Evolutionary conservation across 2,329 filamentous ascomycete genomes (phyloP), one percentile per base, ranked within the genome.

Genomic region (Hirsutella minnesotensis): DNA sequence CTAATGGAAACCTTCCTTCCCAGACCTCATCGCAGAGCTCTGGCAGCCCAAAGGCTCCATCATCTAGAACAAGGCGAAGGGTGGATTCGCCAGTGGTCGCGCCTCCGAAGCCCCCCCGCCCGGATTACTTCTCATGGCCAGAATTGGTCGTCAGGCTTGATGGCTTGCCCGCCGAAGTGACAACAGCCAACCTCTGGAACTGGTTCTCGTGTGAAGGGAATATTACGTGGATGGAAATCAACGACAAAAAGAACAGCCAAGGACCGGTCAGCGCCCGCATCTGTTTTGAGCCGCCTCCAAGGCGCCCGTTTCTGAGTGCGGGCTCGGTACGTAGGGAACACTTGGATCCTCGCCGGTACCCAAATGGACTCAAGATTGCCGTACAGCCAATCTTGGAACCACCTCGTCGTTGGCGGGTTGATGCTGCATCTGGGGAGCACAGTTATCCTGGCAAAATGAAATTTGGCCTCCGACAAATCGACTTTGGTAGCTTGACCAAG

Each of bases 401-500:
- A 4, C 50, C 50, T 2, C 15, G 44, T 12, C 34, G 44, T 2
- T 56, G 47, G 43, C 19, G 54, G 9, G 20, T 55, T 19, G 40
- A 39, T 34, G 51, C 47, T 1, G 42, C 53, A 20, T 46, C 42
- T 15, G 36, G 39, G 9, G 50, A 50, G 4, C 48, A 52, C 5
- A 39, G 31, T 5, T 61, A 63, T 36, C 58, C 60, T 1, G 46
- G 54, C 19, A 54, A 53, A 18, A 59, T 73, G 57, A 64, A 54
- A 15, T 48, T 79, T 2, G 52, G 57, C 2, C 64, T 72, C 3
- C 51, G 56, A 1, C 63, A 61, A 0, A 53, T 88, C 2, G 70
- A 77, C 16, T 82, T 88, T 50, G 83, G 85, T 0, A 65, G 77
- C 34, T 68, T 78, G 61, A 51, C 70, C 2, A 60, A 68, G 1